These are phyloP conservation scores for Gnaphalium uliginosum DNA, from an alignment of 129 eudicot species.

Conservation along the genomic window DNA sequence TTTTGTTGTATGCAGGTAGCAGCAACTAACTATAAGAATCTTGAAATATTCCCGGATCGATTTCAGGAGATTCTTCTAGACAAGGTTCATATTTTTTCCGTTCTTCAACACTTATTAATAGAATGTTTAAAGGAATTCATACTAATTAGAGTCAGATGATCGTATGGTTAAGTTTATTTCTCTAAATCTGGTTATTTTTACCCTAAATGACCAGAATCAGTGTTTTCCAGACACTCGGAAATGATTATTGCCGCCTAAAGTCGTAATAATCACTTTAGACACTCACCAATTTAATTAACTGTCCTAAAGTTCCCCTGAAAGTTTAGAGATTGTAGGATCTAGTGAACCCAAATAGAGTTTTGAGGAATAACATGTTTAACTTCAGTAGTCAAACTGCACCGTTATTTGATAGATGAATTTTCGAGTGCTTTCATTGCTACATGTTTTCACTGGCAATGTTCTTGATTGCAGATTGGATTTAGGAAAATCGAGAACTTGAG, in stretches of 20 bases:
- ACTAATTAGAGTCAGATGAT: not conserved
- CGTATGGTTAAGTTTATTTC: not conserved
- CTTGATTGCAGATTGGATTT: slow-evolving; percentile 75
- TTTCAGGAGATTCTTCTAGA: slow-evolving; percentile 90
- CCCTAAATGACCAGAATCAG: too few relatives aligned
- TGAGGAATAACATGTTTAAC: not conserved
- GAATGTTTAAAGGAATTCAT: not conserved
- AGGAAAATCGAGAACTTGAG: slow-evolving; percentile 66
- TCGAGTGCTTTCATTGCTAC: not conserved
- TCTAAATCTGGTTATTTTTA: too few relatives aligned
- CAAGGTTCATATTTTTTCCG: slow-evolving; percentile 52
- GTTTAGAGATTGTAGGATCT: not conserved
- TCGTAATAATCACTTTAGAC: not conserved
- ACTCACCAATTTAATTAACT: not conserved
- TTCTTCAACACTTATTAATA: not conserved
- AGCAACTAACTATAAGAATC: slow-evolving; percentile 46
- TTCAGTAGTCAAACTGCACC: not conserved
- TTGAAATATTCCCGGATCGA: slow-evolving; percentile 47
- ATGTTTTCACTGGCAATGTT: not conserved
- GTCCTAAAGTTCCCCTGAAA: not conserved
- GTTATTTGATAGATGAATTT: not conserved
- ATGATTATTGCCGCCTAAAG: not conserved
- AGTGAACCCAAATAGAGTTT: not conserved
- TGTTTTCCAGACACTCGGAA: too few relatives aligned
- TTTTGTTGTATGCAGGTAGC: slow-evolving; percentile 58